Evolutionary conservation across 257 asterid genomes (phyloP), one percentile per base, ranked within the genome.

Genomic region (Schizonepeta tenuifolia): DNA sequence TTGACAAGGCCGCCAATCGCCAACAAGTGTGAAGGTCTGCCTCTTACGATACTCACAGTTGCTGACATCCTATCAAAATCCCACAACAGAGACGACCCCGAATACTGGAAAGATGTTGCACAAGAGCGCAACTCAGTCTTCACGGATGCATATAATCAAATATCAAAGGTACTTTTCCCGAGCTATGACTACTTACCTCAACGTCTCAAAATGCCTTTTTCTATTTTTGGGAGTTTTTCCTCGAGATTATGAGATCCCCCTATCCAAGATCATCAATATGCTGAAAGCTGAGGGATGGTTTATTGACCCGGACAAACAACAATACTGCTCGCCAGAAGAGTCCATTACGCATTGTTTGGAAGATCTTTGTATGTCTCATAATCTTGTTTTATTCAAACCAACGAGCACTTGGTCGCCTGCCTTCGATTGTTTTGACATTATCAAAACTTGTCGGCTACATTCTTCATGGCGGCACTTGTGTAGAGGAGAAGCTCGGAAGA

Each of bases 401-500:
- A 49, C 6, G 9, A 49, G 55, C 11, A 17, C 11, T 36, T 36
- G 41, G 41, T 36, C 11, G 0, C 11, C 11, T 36, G 11, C 41
- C 9, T 0, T 0, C 2, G 41, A 8, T 36, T 7, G 11, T 36
- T 2, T 7, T 7, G 41, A 51, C 40, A 9, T 6, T 6, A 6
- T 5, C 6, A 49, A 75, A 59, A 17, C 62, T 12, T 75, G 70
- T 5, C 7, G 28, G 5, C 44, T 75, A 5, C 68, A 75, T 49
- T 70, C 66, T 75, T 13, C 55, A 2, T 68, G 41, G 12, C 20
- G 57, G 57, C 33, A 57, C 3, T 10, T 69, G 26, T 36, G 50
- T 5, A 53, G 18, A 18, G 57, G 0, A 36, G 41, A 36, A 36
- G 41, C 41, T 36, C 11, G 10, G 41, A 36, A 53, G 35, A 26